phyloP scores from a whole-genome alignment of 257 asterid species.

The Coffea eugenioides region DNA sequence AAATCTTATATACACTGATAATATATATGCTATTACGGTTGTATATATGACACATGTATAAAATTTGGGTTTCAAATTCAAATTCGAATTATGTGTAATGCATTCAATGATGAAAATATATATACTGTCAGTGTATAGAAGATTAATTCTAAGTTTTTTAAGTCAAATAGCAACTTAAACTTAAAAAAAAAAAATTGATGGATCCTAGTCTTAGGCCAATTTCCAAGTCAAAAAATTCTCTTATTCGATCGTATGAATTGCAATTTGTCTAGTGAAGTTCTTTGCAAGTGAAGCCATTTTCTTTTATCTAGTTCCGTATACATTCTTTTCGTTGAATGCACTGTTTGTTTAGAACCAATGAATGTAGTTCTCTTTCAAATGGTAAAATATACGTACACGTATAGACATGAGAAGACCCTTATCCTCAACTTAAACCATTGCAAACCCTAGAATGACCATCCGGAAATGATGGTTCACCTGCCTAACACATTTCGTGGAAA shows the following conservation, averaged over 20 bases:
- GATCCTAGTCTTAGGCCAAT: not conserved
- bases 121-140: too few relatives aligned
- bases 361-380: not conserved
- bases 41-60: too few relatives aligned
- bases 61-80: too few relatives aligned
- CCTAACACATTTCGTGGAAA: not conserved
- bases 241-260: not conserved
- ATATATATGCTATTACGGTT: too few relatives aligned
- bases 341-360: not conserved
- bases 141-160: too few relatives aligned
- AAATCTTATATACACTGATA: too few relatives aligned
- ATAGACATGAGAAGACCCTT: not conserved
- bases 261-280: not conserved
- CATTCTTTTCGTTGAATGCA: not conserved
- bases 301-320: too few relatives aligned
- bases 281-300: not conserved
- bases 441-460: slow-evolving; percentile 4
- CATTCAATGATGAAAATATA: too few relatives aligned
- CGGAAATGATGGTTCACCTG: slow-evolving; percentile 33
- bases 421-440: not conserved
- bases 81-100: too few relatives aligned
- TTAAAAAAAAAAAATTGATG: not conserved
- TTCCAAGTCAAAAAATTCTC: not conserved
- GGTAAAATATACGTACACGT: not conserved
- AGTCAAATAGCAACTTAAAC: not conserved